Conservation (phyloP, 2,329 filamentous ascomycete genomes). For the Shiraia sp. region DNA sequence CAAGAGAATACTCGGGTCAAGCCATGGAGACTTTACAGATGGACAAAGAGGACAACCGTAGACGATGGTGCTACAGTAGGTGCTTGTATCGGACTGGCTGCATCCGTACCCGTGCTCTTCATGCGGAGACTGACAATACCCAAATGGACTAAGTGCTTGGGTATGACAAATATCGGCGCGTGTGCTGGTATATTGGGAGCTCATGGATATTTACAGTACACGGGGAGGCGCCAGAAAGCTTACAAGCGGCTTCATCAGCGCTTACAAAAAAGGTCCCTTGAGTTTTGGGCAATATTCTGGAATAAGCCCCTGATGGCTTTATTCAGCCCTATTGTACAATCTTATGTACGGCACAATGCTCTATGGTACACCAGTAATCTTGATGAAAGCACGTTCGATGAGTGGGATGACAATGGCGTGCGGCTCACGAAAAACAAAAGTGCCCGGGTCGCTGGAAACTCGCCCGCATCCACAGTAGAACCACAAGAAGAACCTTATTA, state of each 20-base stretch:
- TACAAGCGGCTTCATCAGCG: conserved; percentile 18
- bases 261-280: conserved; percentile 20
- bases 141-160: conserved; percentile 25
- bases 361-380: conserved; percentile 28
- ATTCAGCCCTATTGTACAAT: conserved; percentile 28
- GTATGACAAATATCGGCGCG: conserved; percentile 31
- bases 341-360: conserved; percentile 30
- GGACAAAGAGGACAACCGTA: conserved; percentile 24
- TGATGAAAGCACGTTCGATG: conserved; percentile 18
- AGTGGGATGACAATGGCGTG: conserved; percentile 12
- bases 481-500: conserved; percentile 20
- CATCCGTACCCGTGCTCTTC: conserved; percentile 24
- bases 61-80: conserved; percentile 33
- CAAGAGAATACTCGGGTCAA: conserved; percentile 10
- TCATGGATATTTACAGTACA: conserved; percentile 33
- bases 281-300: conserved; percentile 32
- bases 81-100: conserved; percentile 26
- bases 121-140: conserved; percentile 24
- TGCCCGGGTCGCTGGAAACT: neutral
- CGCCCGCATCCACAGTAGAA: neutral
- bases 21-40: conserved; percentile 29
- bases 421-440: neutral
- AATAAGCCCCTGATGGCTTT: conserved; percentile 28
- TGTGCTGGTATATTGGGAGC: conserved; percentile 24
- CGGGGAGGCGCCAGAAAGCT: conserved; percentile 30